Evolutionary conservation across 2,329 filamentous ascomycete genomes (phyloP).

Genomic region (Talaromyces sp.): DNA sequence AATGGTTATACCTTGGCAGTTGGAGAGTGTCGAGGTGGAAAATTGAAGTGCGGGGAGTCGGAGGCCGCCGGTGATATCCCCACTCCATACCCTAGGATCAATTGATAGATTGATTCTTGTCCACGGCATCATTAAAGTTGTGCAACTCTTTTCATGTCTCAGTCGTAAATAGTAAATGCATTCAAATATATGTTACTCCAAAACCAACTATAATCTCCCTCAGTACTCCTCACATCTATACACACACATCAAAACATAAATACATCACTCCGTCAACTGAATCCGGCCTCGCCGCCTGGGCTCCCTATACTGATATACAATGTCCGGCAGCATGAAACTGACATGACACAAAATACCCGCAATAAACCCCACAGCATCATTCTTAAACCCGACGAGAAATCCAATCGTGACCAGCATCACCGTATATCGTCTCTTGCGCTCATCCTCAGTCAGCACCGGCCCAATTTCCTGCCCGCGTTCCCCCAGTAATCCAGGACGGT

Average conservation of each 20-base stretch:
- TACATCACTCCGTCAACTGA: slow-evolving; percentile 8
- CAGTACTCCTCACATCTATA: not conserved
- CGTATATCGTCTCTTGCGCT: slow-evolving; percentile 71
- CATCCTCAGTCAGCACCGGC: slow-evolving; percentile 53
- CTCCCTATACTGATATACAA: slow-evolving; percentile 18
- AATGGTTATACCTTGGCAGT: not conserved
- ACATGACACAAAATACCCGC: slow-evolving; percentile 76
- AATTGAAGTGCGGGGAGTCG: slow-evolving; percentile 7
- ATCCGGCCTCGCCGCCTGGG: slow-evolving; percentile 28
- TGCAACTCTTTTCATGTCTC: not conserved
- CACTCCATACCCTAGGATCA: too few species aligned
- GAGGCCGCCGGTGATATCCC: not conserved
- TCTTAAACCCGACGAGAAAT: slow-evolving; percentile 75
- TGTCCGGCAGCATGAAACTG: slow-evolving; percentile 48
- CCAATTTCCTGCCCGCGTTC: slow-evolving; percentile 32
- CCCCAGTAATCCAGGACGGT: slow-evolving; percentile 13
- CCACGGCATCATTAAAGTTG: not conserved
- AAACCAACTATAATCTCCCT: not conserved
- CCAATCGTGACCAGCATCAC: slow-evolving; percentile 88
- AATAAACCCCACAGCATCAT: slow-evolving; percentile 81
- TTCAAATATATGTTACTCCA: too few species aligned
- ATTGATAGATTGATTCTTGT: too few species aligned
- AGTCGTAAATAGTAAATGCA: not conserved
- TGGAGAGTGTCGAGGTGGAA: not conserved
- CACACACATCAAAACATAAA: not conserved